A percentile compares a stretch with the other conserved stretches of the same genome.
These are phyloP conservation scores for Tolypocladium nubicola DNA, from an alignment of 2,329 filamentous ascomycete genomes.

Conservation along the genomic window DNA sequence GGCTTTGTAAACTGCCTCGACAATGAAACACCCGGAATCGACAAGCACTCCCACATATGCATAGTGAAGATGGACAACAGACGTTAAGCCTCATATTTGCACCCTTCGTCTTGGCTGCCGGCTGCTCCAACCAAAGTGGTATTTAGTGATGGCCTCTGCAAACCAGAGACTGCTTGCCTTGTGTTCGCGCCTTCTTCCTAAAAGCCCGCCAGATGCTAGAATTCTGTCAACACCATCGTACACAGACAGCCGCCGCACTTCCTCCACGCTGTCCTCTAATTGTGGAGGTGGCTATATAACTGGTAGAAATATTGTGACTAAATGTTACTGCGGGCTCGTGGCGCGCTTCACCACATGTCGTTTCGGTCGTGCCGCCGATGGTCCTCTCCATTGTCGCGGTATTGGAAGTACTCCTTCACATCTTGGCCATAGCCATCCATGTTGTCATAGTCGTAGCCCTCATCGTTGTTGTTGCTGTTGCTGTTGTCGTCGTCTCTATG, in stretches of 20 bases:
- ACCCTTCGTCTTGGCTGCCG: not conserved
- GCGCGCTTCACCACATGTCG: slow-evolving; percentile 31
- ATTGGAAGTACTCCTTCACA: slow-evolving; percentile 29
- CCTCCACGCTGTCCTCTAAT: slow-evolving; percentile 2
- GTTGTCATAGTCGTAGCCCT: slow-evolving; percentile 26
- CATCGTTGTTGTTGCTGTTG: slow-evolving; percentile 17
- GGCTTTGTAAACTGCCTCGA: not conserved
- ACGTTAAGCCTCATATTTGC: not conserved
- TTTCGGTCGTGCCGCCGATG: slow-evolving; percentile 23
- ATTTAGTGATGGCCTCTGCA: slow-evolving; percentile 10
- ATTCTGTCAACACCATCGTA: slow-evolving; percentile 14
- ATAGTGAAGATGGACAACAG: not conserved
- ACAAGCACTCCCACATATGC: not conserved
- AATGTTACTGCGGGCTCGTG: slow-evolving; percentile 3
- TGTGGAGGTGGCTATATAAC: slow-evolving; percentile 10
- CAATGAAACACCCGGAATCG: not conserved
- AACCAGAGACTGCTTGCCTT: slow-evolving; percentile 4
- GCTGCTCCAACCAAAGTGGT: slow-evolving; percentile 8
- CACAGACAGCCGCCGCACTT: slow-evolving; percentile 5
- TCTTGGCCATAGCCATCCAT: slow-evolving; percentile 27
- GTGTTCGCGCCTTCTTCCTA: slow-evolving; percentile 13
- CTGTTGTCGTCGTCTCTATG: slow-evolving; percentile 27
- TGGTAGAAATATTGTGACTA: slow-evolving; percentile 5
- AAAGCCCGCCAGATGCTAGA: slow-evolving; percentile 25
- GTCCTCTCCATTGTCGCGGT: slow-evolving; percentile 22